phyloP scores from a whole-genome alignment of 495 filamentous ascomycete species.

The Trichodelitschia bisporula region DNA sequence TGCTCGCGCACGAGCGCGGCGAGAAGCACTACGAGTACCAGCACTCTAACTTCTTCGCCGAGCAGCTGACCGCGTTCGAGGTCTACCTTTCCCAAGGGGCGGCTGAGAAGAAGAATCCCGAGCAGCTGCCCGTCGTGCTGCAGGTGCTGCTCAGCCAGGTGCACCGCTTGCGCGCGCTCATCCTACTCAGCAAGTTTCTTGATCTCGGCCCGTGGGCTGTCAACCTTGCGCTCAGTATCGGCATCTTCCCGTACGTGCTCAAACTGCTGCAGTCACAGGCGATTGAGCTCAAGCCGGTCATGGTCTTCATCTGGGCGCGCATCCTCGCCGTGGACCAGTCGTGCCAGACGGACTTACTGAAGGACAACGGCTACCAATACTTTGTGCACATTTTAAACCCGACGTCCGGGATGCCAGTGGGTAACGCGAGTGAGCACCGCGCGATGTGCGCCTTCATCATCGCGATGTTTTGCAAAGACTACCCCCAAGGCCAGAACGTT shows the following conservation, averaged over 20 bases:
- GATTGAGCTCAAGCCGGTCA: conserved; percentile 82
- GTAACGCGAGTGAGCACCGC: conserved; percentile 74
- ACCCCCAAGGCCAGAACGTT: conserved; percentile 69
- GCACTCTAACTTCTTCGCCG: conserved; percentile 87
- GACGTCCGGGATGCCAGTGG: conserved; percentile 52
- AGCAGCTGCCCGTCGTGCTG: conserved; percentile 86
- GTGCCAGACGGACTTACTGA: conserved; percentile 77
- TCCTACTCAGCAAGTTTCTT: conserved; percentile 78
- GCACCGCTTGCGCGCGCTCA: conserved; percentile 76
- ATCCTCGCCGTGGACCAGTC: conserved; percentile 87
- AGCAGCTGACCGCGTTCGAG: conserved; percentile 93
- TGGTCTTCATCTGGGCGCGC: conserved; percentile 98
- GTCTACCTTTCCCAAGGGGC: conserved; percentile 84
- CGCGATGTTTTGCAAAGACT: conserved; percentile 87
- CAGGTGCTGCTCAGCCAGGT: conserved; percentile 92
- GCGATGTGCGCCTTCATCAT: conserved; percentile 98
- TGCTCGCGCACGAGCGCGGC: conserved; percentile 53
- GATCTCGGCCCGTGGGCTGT: conserved; percentile 96
- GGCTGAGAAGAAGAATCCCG: conserved; percentile 59
- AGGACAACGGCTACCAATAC: conserved; percentile 91
- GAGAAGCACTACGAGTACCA: conserved; percentile 68
- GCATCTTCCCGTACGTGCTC: conserved; percentile 94
- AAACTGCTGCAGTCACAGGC: conserved; percentile 91
- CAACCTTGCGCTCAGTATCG: conserved; percentile 83
- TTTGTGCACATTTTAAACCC: conserved; percentile 81